A percentile compares a stretch with the other conserved stretches of the same genome.
These are phyloP conservation scores for Scedosporium aurantiacum DNA, from an alignment of 2,329 filamentous ascomycete species.

Conservation along the genomic window DNA sequence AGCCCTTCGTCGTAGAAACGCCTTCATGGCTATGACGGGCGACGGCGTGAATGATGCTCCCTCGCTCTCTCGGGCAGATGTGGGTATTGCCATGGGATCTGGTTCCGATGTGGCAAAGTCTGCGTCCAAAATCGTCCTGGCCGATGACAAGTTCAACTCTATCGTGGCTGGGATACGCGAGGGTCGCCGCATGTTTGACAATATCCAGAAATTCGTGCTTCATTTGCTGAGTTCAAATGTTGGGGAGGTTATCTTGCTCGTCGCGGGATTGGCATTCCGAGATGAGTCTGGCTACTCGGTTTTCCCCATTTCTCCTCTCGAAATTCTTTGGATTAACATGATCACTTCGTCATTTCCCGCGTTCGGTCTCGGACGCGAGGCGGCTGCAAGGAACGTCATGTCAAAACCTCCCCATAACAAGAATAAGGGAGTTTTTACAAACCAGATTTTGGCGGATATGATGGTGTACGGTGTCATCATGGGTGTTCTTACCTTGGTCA, in stretches of 20 bases:
- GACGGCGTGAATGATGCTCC: conserved; percentile 84
- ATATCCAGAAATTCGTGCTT: conserved; percentile 79
- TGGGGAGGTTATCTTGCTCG: conserved; percentile 69
- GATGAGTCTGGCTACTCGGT: conserved; percentile 62
- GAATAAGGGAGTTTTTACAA: conserved; percentile 60
- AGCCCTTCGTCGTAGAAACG: conserved; percentile 64
- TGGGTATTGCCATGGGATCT: conserved; percentile 85
- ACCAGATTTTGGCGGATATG: conserved; percentile 69
- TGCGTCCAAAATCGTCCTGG: conserved; percentile 70
- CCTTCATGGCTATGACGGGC: conserved; percentile 78
- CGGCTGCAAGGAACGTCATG: conserved; percentile 67
- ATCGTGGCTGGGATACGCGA: conserved; percentile 77
- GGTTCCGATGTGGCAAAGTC: conserved; percentile 81
- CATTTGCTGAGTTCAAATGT: conserved; percentile 74
- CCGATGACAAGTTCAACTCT: conserved; percentile 79
- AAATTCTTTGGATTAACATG: conserved; percentile 94
- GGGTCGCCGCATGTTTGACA: conserved; percentile 76
- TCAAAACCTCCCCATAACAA: conserved; percentile 64
- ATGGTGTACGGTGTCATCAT: conserved; percentile 69
- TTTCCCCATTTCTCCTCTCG: conserved; percentile 73
- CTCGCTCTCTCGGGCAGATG: conserved; percentile 68
- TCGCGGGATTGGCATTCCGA: conserved; percentile 74
- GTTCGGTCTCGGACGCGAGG: conserved; percentile 76
- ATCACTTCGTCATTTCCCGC: conserved; percentile 79
- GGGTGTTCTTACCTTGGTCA: conserved; percentile 53